Evolutionary conservation across 2,329 filamentous ascomycete genomes (phyloP).

Genomic region (Scedosporium minutisporum): DNA sequence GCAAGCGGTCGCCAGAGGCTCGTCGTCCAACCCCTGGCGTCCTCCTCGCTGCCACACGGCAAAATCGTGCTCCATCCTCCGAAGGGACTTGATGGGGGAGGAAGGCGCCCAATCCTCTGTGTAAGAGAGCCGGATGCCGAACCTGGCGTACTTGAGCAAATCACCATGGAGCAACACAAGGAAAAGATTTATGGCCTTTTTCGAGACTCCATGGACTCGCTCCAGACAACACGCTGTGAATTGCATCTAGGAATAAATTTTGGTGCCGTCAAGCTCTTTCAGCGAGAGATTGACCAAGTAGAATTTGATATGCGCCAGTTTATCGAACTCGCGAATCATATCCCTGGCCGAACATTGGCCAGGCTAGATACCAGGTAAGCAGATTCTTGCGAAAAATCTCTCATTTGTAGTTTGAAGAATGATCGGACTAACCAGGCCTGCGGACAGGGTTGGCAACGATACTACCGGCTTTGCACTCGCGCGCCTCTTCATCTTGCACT

Average conservation of each 20-base stretch:
- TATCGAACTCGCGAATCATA: not conserved
- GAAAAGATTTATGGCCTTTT: not conserved
- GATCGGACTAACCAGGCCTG: not conserved
- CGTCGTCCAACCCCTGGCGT: not conserved
- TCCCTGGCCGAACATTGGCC: not conserved
- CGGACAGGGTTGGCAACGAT: not conserved
- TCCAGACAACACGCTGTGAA: not conserved
- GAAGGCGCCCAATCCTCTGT: no score
- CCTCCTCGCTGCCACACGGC: no score
- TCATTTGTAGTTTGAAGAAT: not conserved
- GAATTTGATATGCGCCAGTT: not conserved
- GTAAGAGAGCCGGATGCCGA: no score
- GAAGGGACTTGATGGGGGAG: no score
- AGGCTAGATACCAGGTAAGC: not conserved
- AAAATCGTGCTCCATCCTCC: no score
- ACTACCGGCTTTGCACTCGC: not conserved
- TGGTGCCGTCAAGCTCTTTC: not conserved
- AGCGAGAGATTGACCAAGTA: not conserved
- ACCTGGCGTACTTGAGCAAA: not conserved
- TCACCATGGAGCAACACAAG: not conserved
- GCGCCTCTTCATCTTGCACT: not conserved
- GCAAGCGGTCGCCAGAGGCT: not conserved
- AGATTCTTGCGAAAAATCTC: not conserved
- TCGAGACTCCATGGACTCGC: not conserved
- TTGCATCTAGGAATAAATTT: constrained; percentile 1